Evolutionary conservation across 2,329 filamentous ascomycete species (phyloP).

Genomic region (Phyllosticta ampelicida): DNA sequence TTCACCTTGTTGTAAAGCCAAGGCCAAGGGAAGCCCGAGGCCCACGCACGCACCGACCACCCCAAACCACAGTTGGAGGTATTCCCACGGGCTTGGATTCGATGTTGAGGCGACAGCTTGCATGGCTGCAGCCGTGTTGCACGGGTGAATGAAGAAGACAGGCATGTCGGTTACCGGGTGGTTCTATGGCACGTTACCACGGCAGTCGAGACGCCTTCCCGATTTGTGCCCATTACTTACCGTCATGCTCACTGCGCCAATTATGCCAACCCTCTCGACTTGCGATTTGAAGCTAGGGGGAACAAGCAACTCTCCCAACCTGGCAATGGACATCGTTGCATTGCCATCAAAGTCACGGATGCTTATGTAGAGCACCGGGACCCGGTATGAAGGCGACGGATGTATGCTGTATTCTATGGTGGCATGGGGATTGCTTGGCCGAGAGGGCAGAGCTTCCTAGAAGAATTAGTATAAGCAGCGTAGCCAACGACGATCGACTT

Average conservation of each 20-base stretch:
- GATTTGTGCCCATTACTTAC: slow-evolving; percentile 15
- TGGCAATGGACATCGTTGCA: slow-evolving; percentile 18
- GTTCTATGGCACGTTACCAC: slow-evolving; percentile 42
- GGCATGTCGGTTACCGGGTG: slow-evolving; percentile 72
- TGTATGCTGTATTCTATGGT: slow-evolving; percentile 29
- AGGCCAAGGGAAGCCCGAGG: slow-evolving; percentile 52
- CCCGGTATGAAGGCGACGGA: slow-evolving; percentile 33
- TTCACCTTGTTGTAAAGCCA: slow-evolving; percentile 6
- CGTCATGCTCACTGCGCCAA: slow-evolving; percentile 29
- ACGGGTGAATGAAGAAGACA: slow-evolving; percentile 87
- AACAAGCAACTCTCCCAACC: slow-evolving; percentile 28
- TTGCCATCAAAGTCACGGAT: slow-evolving; percentile 12
- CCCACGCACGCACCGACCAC: slow-evolving; percentile 71
- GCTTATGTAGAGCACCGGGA: slow-evolving; percentile 35
- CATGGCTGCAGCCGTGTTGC: slow-evolving; percentile 76
- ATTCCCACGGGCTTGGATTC: slow-evolving; percentile 45
- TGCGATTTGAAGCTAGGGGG: slow-evolving; percentile 22
- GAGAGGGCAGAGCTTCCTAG: slow-evolving; percentile 15
- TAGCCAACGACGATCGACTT: neutral
- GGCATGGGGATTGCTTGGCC: neutral
- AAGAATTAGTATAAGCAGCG: neutral
- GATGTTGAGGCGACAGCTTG: slow-evolving; percentile 33
- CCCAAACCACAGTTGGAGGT: slow-evolving; percentile 84
- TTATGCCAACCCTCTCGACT: slow-evolving; percentile 24
- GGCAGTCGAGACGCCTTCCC: neutral